Evolutionary conservation across 148 eudicot species (phyloP), one percentile per base, ranked within the genome.

Genomic region (Mesembryanthemum crystallinum): DNA sequence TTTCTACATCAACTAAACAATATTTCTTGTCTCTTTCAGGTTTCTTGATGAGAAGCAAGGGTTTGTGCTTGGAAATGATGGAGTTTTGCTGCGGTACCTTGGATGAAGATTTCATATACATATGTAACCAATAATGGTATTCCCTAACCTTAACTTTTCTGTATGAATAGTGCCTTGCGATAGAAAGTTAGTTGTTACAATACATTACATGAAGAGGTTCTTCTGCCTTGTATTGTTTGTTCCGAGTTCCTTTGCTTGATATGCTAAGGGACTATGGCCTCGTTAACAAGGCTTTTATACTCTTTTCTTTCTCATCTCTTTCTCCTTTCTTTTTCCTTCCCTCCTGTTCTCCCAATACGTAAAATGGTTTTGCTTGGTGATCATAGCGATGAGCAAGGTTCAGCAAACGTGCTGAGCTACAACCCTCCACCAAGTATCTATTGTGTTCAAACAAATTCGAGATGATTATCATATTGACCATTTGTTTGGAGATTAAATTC

Each of bases 41-140:
- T 95, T 95, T 82, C 82, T 95, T 33, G 85, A 90, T 82, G 96
- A 88, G 20, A 88, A 89, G 57, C 86, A 82, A 49, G 98, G 98
- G 20, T 95, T 95, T 81, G 97, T 95, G 75, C 90, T 95, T 25
- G 98, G 98, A 75, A 95, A 95, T 72, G 98, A 95, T 76, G 98
- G 98, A 5, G 96, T 95, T 77, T 84, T 95, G 85, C 92, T 95
- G 60, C 89, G 96, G 73, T 95, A 92, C 86, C 92, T 95, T 8
- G 98, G 96, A 81, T 95, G 75, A 89, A 75, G 54, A 72, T 49
- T 57, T 45, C 72, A 55, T 72, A 51, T 33, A 58, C 33, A 14
- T 5, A 28, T 60, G 67, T 64, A 81, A 51, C 69, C 52, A 17
- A 69, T 42, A 3, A 24, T 29, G 24, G 3, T 67, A 42, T 42